Base-by-base conservation (phyloP, 345 rosid species). In the Adansonia digitata region DNA sequence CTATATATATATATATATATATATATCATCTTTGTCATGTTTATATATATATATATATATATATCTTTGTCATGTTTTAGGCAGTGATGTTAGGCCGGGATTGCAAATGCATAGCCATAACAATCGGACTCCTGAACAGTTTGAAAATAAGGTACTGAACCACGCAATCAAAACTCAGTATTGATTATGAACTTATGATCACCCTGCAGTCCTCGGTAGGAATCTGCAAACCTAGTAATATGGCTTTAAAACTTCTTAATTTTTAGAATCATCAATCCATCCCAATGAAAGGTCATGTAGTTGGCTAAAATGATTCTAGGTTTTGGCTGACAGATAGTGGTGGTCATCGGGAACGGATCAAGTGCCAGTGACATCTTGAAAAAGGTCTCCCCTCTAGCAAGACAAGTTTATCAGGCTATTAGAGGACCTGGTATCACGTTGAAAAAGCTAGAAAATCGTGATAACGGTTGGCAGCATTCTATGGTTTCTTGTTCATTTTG, bases 81-180 rank as follows among this genome's bases (percentile, higher is more conserved):
- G 74, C 5, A 71, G 46, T 18, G 74, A 37, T 6, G 2, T 31
- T 71, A 60, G 76, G 45, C 76, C 59, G 10, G 46, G 76, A 60
- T 40, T 59, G 56, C 69, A 73, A 35, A 43, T 61, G n/a, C 69
- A 73, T 60, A 73, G 60, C 15, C 76, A 73, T 45, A 60, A 18
- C n/a, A 60, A 73, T 31, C 34, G 69, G 24, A 46, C 55, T 73
- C 76, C 76, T n/a, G 69, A 73, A 29, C 76, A 7, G 17, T 73
- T 73, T 20, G n/a, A 17, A 34, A 31, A 73, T 34, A 27, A 73
- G 68, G 74, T 71, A 71, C 5, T 6, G 9, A 24, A 40, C 8
- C 31, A 56, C 3, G 26, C 17, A 11, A 20, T 63, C 45, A 3
- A 2, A 35, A 4, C 7, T 17, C 5, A 17, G 7, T 7, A 20